Base-by-base conservation (phyloP, 1,284 basidiomycete species). In the Tilletia indica region DNA sequence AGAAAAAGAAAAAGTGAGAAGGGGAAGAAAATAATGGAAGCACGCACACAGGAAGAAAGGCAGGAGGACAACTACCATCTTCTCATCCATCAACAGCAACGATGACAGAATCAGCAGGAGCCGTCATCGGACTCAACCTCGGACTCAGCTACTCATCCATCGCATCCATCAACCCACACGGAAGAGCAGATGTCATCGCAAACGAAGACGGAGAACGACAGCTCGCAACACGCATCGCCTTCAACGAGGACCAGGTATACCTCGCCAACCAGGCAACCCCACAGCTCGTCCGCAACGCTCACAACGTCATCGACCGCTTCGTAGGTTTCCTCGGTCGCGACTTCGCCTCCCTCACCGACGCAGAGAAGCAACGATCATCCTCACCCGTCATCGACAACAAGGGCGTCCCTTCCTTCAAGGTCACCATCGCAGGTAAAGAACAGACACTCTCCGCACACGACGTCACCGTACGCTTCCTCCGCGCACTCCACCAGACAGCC, bases 131-230 rank as follows among this genome's bases (percentile, higher is more conserved):
- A 71, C 94, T 99, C 87, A 98, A 97, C 88, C 92, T 98, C 86
- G 97, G 97, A 58, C 94, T 97, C 86, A 91, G 93, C 49, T 98
- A 92, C 85, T 92, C 93, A 42, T 95, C 93, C 64, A 96, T 99
- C 80, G 93, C 95, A 31, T 92, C 97, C 73, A 92, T 97, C 83
- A 94, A 93, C 84, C 97, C 97, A 88, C 82, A 84, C 68, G 82
- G 82, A 47, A 78, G 82, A 14, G 82, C 82, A 16, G 82, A 84
- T 67, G 82, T 84, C n/a, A 98, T 99, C 76, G 96, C 96, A 34
- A 98, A 98, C 85, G 95, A 99, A 85, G 96, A 98, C 82, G 96
- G 96, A 67, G 96, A 98, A 85, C 91, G 96, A 54, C 97, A 99
- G 86, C 97, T 99, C 82, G 94, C 94, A 0, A 95, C 93, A 81